Evolutionary conservation across 2,329 filamentous ascomycete species (phyloP).

Genomic region (Cryphonectria carpinicola): DNA sequence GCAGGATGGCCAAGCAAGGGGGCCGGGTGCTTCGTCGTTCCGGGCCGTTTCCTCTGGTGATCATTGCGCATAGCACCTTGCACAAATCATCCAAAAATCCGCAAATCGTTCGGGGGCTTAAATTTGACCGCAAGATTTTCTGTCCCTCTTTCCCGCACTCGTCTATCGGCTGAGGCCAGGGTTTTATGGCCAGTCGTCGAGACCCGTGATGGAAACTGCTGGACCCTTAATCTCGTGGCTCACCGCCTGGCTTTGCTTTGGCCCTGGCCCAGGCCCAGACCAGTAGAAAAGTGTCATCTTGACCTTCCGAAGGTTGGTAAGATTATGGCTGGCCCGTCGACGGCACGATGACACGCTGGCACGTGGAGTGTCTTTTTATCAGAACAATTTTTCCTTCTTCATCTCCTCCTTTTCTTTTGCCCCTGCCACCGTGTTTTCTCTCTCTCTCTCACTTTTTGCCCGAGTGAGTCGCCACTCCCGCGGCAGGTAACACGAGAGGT

Average conservation of each 20-base stretch:
- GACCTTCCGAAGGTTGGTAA: neutral
- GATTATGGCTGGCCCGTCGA: neutral
- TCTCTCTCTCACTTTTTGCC: neutral
- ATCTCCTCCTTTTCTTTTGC: neutral
- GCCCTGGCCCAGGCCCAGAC: neutral
- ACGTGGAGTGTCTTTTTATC: neutral
- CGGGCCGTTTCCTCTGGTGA: slow-evolving; percentile 4
- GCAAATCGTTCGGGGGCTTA: slow-evolving; percentile 2
- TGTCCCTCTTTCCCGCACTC: neutral
- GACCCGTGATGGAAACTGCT: slow-evolving; percentile 18
- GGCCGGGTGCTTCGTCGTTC: neutral
- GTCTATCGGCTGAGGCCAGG: neutral
- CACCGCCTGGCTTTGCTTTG: slow-evolving; percentile 18
- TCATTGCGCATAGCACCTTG: neutral
- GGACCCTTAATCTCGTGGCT: slow-evolving; percentile 13
- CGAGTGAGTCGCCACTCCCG: neutral
- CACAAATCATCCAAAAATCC: neutral
- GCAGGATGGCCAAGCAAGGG: slow-evolving; percentile 6
- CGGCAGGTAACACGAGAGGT: neutral
- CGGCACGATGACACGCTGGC: slow-evolving; percentile 11
- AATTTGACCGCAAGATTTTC: neutral
- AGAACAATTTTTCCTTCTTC: neutral
- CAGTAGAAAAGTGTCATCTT: neutral
- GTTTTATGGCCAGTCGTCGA: slow-evolving; percentile 22
- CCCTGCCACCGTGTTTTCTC: too few relatives aligned